A percentile compares a stretch with the other conserved stretches of the same genome.
phyloP scores from a whole-genome alignment of 495 filamentous ascomycete genomes.

The Hypoxylon subgilvum region DNA sequence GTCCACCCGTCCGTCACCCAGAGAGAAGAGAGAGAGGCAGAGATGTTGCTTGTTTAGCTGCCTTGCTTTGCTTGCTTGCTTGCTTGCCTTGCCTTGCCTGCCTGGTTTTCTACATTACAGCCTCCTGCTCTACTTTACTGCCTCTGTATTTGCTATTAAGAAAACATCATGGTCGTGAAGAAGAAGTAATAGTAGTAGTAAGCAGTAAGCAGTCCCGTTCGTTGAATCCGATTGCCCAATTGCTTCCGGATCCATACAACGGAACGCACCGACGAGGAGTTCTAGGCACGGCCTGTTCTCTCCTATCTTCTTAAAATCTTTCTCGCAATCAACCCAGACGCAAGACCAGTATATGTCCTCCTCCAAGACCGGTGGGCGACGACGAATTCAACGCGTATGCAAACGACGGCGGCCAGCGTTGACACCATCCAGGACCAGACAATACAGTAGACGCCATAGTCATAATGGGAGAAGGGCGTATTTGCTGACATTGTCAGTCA shows the following conservation, averaged over 20 bases:
- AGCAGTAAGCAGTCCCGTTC: no score
- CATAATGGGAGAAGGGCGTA: neutral
- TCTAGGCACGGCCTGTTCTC: conserved; percentile 10
- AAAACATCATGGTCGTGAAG: conserved; percentile 32
- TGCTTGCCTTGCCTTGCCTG: no score
- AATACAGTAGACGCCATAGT: neutral
- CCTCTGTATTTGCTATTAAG: conserved; percentile 32
- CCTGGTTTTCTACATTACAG: no score
- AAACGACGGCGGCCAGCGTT: conserved; percentile 3
- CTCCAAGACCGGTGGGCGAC: neutral
- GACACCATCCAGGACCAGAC: conserved; percentile 11
- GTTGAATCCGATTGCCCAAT: conserved; percentile 30
- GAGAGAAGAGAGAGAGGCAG: no score
- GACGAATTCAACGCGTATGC: conserved; percentile 29
- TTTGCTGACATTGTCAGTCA: neutral
- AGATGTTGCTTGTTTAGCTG: no score
- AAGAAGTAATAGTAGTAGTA: no score
- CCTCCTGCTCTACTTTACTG: conserved; percentile 44
- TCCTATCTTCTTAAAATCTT: no score
- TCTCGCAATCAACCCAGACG: no score
- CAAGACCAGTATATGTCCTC: no score
- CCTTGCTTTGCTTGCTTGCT: no score
- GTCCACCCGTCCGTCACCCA: no score
- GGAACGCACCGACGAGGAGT: neutral
- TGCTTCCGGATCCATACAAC: conserved; percentile 33